Evolutionary conservation across 352 stramenopile genomes (phyloP), one percentile per base, ranked within the genome.

Genomic region (Pythium rishiriense): DNA sequence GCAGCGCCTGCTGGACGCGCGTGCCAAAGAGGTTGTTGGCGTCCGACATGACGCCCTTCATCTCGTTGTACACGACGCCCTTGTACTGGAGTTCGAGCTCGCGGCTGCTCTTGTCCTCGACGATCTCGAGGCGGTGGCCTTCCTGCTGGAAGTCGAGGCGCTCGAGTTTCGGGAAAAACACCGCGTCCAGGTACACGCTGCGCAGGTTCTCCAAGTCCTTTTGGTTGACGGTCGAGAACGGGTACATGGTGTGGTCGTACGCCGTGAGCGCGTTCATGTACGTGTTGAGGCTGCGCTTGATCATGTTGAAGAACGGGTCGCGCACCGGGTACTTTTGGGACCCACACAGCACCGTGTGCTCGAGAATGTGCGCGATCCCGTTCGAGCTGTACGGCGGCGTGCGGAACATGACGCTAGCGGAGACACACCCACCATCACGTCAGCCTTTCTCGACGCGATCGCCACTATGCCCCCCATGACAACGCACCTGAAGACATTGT

Each of bases 211-310:
- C 90, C 66, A 97, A 99, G 80, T 99, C 97, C 75, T 98, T 97
- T 39, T 77, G 79, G 80, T 99, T 99, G 53, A 94, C 96, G 41
- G 89, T 98, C 26, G 96, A 96, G 52, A 99, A 98, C n/a, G 98
- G 97, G 68, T 99, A 99, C 82, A 98, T 99, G 41, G 98, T 99
- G 58, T 98, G 83, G 81, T 99, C 97, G 17, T 86, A 93, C 57
- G 97, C 98, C n/a, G 98, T 99, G 58, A 99, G 97, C 15, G 98
- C 98, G 81, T 99, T 99, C 77, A 99, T 92, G 81, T 99, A 99
- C 52, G 97, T 99, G 76, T 99, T 98, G 11, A 99, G 83, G 58
- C 82, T 97, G 66, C 97, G 96, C 79, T 99, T 98, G 46, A 99
- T 89, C 72, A 99, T 97, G 75, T 99, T 98, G 49, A 99, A 98